Base-by-base conservation (phyloP, 805 yeast species). In the Saccharomyces mikatae region DNA sequence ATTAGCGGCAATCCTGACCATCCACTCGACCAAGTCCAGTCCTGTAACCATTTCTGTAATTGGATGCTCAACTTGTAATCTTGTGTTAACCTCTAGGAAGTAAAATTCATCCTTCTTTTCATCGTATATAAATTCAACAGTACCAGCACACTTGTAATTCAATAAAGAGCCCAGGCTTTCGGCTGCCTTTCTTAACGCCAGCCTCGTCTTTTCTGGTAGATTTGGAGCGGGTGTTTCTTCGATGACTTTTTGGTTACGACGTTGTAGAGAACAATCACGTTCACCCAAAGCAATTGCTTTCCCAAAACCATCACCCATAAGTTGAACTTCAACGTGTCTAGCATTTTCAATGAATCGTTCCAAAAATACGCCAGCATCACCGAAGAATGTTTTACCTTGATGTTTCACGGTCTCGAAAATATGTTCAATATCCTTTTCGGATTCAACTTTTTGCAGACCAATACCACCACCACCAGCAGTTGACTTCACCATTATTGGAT, bases 381-480 rank as follows among this genome's bases (percentile, higher is more conserved):
- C 97, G 66, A 92, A 92, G 69, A 89, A 92, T 0, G 96, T 81
- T 67, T 83, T 79, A 60, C 97, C 99, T 73, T 90, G 97, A 72
- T 90, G 97, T 67, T 89, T 86, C 47, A 94, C 98, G 9, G 96
- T 85, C 64, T 82, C 87, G 72, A 89, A 92, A 13, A 91, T 95
- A 58, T 86, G 75, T 72, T 83, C 88, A 59, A 94, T 83, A 56
- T 94, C 97, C 21, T 70, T 82, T 61, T 81, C 87, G 36, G 83
- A 78, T 65, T 91, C 96, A 56, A 91, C 97, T 68, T 90, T 87
- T 71, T 92, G 97, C 62, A 92, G 76, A 60, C 99, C 99, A 66
- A 92, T 92, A 73, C 99, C 99, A 72, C 99, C 99, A 66, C 99
- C 99, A 69, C 99, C 99, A 27, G 98, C 98, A 57, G 99, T 94